Evolutionary conservation across 805 yeast species (phyloP), one percentile per base, ranked within the genome.

Genomic region (Kodamaea kaohsiungensis): DNA sequence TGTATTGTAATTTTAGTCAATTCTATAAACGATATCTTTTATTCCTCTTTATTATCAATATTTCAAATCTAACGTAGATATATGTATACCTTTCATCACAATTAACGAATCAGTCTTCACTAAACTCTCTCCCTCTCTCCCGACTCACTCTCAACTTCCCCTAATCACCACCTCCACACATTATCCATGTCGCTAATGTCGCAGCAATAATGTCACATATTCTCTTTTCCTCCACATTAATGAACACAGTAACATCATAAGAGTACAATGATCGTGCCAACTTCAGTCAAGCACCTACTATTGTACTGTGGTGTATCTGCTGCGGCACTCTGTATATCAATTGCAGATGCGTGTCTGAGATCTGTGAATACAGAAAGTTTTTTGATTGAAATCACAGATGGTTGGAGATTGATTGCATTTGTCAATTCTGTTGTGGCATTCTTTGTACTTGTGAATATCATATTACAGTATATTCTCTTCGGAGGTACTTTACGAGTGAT

Each of bases 401-500:
- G 73, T 2, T 54, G 62, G 42, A 66, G 67, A 37, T 55, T 72
- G 30, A 65, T 65, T 1, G 65, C 69, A 1, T 49, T 70, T 7
- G 56, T 72, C 53, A 72, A 72, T 54, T 62, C 60, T 33, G 51
- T 70, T 12, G 56, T 64, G 37, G 49, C 50, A 19, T 59, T 61
- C 43, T 43, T 43, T 42, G 50, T 35, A n/a, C 37, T 48, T 15
- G 18, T 48, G 49, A 53, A 53, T 40, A 9, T 52, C 17, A 16
- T 39, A 5, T 13, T 47, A 3, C 51, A 42, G 16, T 19, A 13
- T 16, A 10, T 62, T 4, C 62, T 65, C 46, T 49, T 67, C 12
- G 91, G 91, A 72, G 97, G 97, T 0, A 85, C 84, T 53, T 71
- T 93, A 51, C 76, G 96, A 53, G 70, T 84, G 13, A 78, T 88